phyloP scores from a whole-genome alignment of 176 grass and related monocot genomes.

The Dactylis glomerata region DNA sequence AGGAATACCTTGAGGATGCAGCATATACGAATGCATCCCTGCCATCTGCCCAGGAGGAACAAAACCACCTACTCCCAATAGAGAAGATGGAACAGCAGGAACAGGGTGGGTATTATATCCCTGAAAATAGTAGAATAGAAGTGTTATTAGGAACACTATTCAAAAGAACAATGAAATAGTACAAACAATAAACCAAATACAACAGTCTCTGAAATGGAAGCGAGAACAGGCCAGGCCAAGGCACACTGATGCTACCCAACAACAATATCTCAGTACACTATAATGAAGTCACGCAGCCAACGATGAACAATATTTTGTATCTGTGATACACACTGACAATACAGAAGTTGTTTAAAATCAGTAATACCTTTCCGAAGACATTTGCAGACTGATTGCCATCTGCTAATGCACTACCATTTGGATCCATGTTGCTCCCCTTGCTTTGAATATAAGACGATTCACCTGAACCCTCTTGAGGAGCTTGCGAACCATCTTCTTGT shows the following conservation, averaged over 20 bases:
- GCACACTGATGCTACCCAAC: background rate
- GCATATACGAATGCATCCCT: conserved; percentile 67
- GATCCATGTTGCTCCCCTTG: conserved; percentile 52
- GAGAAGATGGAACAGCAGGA: conserved; percentile 49
- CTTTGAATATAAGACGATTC: conserved; percentile 65
- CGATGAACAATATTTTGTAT: background rate
- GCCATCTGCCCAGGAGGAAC: conserved; percentile 52
- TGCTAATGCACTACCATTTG: conserved; percentile 54
- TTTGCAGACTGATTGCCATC: conserved; percentile 48
- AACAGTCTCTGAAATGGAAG: conserved; percentile 10
- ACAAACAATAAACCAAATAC: background rate
- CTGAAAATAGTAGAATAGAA: conserved; percentile 34
- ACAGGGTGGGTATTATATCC: conserved; percentile 40
- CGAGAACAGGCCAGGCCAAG: background rate
- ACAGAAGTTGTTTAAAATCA: conserved; percentile 20
- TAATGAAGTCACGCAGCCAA: background rate
- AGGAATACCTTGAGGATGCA: conserved; percentile 69
- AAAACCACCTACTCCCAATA: conserved; percentile 55
- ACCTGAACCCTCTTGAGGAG: conserved; percentile 54
- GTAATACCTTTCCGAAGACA: conserved; percentile 58
- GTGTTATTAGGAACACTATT: background rate
- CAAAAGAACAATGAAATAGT: background rate
- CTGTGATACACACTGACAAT: background rate
- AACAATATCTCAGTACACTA: background rate
- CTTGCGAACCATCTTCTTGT: conserved; percentile 63